Conservation (phyloP, 768 basidiomycete genomes). For the Harrya chromipes region DNA sequence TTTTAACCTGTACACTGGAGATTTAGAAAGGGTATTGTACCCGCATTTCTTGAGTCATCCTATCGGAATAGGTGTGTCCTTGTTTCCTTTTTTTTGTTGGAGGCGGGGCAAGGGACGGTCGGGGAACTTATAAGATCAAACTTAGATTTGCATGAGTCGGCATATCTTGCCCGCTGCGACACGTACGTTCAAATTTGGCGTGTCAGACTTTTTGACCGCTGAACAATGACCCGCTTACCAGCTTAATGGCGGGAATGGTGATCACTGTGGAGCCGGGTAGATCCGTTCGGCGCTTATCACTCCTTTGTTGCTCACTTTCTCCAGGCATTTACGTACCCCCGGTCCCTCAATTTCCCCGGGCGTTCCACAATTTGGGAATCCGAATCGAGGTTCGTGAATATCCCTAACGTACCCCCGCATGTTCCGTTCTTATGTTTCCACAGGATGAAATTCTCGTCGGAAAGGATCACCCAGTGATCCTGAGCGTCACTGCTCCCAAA, state of each 20-base stretch:
- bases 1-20: conserved; percentile 41
- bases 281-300: conserved; percentile 7
- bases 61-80: conserved; percentile 74
- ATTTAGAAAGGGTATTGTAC: conserved; percentile 73
- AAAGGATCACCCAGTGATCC: conserved; percentile 54
- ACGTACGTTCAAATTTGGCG: conserved; percentile 38
- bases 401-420: background rate
- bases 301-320: conserved; percentile 4
- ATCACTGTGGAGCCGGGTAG: conserved; percentile 88
- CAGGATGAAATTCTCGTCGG: conserved; percentile 76
- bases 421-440: conserved; percentile 5
- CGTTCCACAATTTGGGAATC: conserved; percentile 89
- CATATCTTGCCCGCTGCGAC: conserved; percentile 50
- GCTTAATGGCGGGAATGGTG: conserved; percentile 82
- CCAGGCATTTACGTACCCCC: conserved; percentile 87
- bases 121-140: conserved; percentile 12
- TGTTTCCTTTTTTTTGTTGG: background rate
- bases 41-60: conserved; percentile 93
- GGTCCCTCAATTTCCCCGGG: conserved; percentile 70
- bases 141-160: conserved; percentile 87
- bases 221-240: conserved; percentile 26
- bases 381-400: conserved; percentile 70
- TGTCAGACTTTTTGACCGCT: background rate
- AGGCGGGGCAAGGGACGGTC: conserved; percentile 1
- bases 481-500: conserved; percentile 76